A percentile compares a stretch with the other conserved stretches of the same genome.
These are phyloP conservation scores for Cruciata laevipes DNA, from an alignment of 257 asterid genomes.

Conservation along the genomic window DNA sequence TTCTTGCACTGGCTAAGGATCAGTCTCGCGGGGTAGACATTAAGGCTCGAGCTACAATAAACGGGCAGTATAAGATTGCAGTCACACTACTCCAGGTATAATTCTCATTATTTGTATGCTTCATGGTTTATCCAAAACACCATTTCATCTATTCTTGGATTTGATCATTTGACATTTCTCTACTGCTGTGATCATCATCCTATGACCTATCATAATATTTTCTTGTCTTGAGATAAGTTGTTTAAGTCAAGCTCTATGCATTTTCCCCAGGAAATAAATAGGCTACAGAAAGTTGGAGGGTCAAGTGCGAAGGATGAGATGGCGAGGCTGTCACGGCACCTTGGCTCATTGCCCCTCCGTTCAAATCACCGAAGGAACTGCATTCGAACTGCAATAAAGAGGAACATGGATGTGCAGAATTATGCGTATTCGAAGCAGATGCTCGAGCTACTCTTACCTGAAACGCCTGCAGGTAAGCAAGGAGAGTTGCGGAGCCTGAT, in stretches of 20 bases:
- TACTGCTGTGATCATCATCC: background rate
- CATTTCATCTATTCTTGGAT: slow-evolving; percentile 3
- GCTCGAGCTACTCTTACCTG: slow-evolving; percentile 85
- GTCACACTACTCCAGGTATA: slow-evolving; percentile 97
- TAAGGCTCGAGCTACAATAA: slow-evolving; percentile 98
- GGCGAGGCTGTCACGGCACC: slow-evolving; percentile 88
- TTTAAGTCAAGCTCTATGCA: background rate
- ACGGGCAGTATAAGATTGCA: slow-evolving; percentile 97
- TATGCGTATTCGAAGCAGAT: slow-evolving; percentile 89
- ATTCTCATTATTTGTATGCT: too few relatives aligned
- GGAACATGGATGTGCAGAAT: slow-evolving; percentile 98
- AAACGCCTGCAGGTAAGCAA: slow-evolving; percentile 94
- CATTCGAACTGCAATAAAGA: slow-evolving; percentile 86
- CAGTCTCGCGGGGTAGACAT: slow-evolving; percentile 98
- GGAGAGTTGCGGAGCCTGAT: slow-evolving; percentile 88
- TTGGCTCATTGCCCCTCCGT: slow-evolving; percentile 91
- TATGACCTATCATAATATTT: background rate
- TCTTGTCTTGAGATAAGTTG: background rate
- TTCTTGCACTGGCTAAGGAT: slow-evolving; percentile 96
- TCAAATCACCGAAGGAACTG: slow-evolving; percentile 96
- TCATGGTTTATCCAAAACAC: too few relatives aligned
- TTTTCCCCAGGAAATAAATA: slow-evolving; percentile 64
- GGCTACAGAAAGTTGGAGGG: slow-evolving; percentile 92
- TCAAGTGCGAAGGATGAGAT: slow-evolving; percentile 98
- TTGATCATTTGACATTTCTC: background rate